These are phyloP conservation scores for Flaveria linearis DNA, from an alignment of 129 eudicot species.

Conservation along the genomic window DNA sequence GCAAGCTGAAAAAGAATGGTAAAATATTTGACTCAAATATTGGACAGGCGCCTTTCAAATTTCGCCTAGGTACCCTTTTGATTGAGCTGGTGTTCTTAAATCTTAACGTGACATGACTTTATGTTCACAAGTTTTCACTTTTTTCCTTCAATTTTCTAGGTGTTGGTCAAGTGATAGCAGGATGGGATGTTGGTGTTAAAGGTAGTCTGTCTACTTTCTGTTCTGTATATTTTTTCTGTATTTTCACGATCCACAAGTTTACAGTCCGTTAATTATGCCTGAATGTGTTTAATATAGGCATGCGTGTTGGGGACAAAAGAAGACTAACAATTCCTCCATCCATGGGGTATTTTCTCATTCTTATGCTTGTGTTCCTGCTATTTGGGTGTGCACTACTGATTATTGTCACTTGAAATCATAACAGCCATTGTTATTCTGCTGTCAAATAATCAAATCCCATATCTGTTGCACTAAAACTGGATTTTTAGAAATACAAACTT, in stretches of 20 bases:
- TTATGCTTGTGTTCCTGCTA: too few relatives aligned
- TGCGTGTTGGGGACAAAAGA: slow-evolving; percentile 97
- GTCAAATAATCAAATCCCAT: too few relatives aligned
- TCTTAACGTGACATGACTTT: not conserved
- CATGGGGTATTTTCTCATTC: slow-evolving; percentile 69
- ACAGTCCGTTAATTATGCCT: not conserved
- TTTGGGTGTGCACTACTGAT: too few relatives aligned
- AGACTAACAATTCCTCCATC: slow-evolving; percentile 94
- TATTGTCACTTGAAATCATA: too few relatives aligned
- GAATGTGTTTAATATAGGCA: slow-evolving; percentile 48
- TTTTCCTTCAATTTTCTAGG: slow-evolving; percentile 40
- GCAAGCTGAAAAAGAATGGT: slow-evolving; percentile 87
- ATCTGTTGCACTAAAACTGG: too few relatives aligned
- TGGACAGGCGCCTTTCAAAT: slow-evolving; percentile 77
- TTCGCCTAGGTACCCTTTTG: slow-evolving; percentile 66
- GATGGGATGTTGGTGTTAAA: slow-evolving; percentile 98
- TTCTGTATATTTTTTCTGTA: not conserved
- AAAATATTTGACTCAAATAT: slow-evolving; percentile 86
- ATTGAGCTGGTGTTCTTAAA: not conserved
- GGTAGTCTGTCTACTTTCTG: slow-evolving; percentile 42
- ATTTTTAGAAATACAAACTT: too few relatives aligned
- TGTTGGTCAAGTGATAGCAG: slow-evolving; percentile 81
- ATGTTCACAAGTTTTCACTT: not conserved
- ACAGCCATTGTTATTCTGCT: too few relatives aligned
- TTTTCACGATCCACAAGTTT: not conserved